Conservation (phyloP, 345 rosid species). For the Ceriops tagal region DNA sequence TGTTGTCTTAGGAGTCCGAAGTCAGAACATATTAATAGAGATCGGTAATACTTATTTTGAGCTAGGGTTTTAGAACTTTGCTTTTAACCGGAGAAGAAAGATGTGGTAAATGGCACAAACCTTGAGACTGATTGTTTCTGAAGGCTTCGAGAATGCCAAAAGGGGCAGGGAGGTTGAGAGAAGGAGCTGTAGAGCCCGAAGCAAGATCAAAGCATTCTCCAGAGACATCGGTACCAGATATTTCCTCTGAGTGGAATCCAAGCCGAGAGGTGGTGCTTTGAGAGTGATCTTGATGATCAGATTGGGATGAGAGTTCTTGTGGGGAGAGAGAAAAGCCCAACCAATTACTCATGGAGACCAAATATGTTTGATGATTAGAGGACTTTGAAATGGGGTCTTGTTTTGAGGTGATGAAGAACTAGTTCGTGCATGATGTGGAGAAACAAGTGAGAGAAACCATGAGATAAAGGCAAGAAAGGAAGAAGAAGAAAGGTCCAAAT, state of each 20-base stretch:
- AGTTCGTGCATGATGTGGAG: constrained; percentile 28
- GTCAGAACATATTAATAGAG: background rate
- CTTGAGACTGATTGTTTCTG: constrained; percentile 63
- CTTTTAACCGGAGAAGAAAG: too few relatives aligned
- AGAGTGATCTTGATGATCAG: constrained; percentile 17
- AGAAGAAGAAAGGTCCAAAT: constrained; percentile 29
- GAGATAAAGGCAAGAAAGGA: constrained; percentile 12
- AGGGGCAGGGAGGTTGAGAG: constrained; percentile 43
- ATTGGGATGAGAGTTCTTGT: constrained; percentile 18
- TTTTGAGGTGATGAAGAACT: background rate
- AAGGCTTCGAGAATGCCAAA: constrained; percentile 62
- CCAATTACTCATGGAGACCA: constrained; percentile 32
- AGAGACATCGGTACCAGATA: constrained; percentile 25
- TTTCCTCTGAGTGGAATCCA: constrained; percentile 19
- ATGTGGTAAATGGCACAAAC: constrained; percentile 17
- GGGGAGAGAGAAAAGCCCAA: constrained; percentile 28
- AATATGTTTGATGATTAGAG: background rate
- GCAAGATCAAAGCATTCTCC: constrained; percentile 54
- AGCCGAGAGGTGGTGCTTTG: constrained; percentile 23
- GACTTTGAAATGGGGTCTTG: background rate
- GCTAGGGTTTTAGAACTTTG: constrained; percentile 27
- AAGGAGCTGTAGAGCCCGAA: constrained; percentile 35
- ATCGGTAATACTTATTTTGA: too few relatives aligned
- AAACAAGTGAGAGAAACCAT: background rate
- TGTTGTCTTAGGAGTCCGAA: too few relatives aligned